Percentiles rank a stretch among this genome's conserved stretches.
phyloP scores from a whole-genome alignment of 176 grass and related monocot species.

The Aechmea fasciata region DNA sequence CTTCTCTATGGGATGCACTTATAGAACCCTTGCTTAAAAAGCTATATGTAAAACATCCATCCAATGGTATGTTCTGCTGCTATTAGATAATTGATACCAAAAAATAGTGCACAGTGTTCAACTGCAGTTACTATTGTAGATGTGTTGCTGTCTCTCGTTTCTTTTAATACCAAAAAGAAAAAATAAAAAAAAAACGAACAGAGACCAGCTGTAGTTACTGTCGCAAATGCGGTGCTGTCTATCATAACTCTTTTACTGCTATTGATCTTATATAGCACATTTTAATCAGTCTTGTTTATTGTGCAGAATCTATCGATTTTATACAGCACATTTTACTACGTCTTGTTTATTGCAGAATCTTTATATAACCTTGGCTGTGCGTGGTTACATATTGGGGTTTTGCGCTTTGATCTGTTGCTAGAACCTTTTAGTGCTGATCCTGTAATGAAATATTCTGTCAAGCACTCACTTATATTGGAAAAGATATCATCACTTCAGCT shows the following conservation, averaged over 20 bases:
- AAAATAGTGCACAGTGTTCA: not conserved
- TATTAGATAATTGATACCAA: not conserved
- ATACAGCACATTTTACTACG: slow-evolving; percentile 4
- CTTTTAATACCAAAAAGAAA: too few relatives aligned
- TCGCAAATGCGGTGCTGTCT: not conserved
- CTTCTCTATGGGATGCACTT: slow-evolving; percentile 52
- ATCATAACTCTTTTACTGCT: not conserved
- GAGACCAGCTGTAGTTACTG: too few relatives aligned
- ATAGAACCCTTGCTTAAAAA: slow-evolving; percentile 60
- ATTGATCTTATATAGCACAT: slow-evolving; percentile 3
- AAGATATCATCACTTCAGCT: slow-evolving; percentile 64
- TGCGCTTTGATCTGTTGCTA: slow-evolving; percentile 70
- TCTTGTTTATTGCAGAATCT: slow-evolving; percentile 37
- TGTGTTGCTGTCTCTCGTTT: too few relatives aligned
- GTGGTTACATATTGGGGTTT: slow-evolving; percentile 75
- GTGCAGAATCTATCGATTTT: not conserved
- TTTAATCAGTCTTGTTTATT: not conserved
- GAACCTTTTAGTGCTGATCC: slow-evolving; percentile 72
- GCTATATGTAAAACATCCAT: slow-evolving; percentile 36
- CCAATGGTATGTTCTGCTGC: slow-evolving; percentile 24
- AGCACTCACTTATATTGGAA: slow-evolving; percentile 59
- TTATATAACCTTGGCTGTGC: slow-evolving; percentile 73
- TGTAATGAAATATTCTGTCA: slow-evolving; percentile 49
- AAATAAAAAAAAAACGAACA: too few relatives aligned
- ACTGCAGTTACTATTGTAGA: too few relatives aligned